Evolutionary conservation across 2,329 filamentous ascomycete species (phyloP).

Genomic region (Grosmannia clavigera): DNA sequence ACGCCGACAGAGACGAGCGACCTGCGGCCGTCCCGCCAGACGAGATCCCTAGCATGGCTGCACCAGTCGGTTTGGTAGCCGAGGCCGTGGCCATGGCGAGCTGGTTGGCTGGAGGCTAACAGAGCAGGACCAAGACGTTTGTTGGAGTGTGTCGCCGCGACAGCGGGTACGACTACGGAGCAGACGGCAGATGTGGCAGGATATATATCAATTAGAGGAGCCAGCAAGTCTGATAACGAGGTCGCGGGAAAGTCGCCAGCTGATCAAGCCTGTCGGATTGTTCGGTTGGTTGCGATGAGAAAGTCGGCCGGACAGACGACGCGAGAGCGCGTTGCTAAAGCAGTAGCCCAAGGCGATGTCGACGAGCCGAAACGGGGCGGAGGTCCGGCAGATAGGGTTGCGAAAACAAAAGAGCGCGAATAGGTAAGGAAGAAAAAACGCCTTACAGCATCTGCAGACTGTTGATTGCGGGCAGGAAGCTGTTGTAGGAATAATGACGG

Average conservation of each 20-base stretch:
- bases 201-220: background rate
- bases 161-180: background rate
- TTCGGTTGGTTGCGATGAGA: background rate
- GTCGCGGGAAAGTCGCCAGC: background rate
- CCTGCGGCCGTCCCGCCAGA: background rate
- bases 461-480: background rate
- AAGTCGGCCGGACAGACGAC: background rate
- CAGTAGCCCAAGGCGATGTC: too few relatives aligned
- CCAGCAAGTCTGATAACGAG: background rate
- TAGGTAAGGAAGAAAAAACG: background rate
- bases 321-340: background rate
- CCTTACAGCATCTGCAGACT: background rate
- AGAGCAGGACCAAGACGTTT: background rate
- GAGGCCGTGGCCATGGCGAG: constrained; percentile 1
- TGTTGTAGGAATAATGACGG: background rate
- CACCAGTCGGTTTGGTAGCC: background rate
- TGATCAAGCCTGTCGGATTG: background rate
- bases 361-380: too few relatives aligned
- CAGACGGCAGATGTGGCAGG: background rate
- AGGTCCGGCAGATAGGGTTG: background rate
- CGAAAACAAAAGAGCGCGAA: background rate
- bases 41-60: background rate
- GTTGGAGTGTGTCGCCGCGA: background rate
- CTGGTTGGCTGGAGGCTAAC: background rate
- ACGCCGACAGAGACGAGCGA: background rate